Evolutionary conservation across 306 rosid species (phyloP), one percentile per base, ranked within the genome.

Genomic region (Ormosia semicastrata): DNA sequence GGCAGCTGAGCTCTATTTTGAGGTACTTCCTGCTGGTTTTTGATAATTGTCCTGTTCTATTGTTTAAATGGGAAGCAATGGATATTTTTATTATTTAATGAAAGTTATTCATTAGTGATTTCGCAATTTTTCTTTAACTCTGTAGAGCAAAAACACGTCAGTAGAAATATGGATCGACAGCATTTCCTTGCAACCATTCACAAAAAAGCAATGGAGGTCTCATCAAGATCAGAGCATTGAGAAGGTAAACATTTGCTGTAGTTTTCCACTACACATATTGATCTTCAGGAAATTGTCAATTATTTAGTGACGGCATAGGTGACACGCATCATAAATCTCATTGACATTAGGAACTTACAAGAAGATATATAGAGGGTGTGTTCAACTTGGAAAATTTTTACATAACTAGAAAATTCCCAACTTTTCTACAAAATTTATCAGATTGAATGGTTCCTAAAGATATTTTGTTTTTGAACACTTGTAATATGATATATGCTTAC

Each of bases 171-270:
- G 88, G 94, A 79, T 89, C 3, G 98, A 91, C 77, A 93, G 77
- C 30, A 57, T 91, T 75, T 93, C 98, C 17, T 76, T 93, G 3
- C 93, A 93, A 67, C 93, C 97, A 37, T 93, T 93, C 82, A 89
- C 93, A 5, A 32, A 76, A 39, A 4, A 85, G 14, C 76, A 93
- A 72, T 91, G 97, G 94, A 85, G 37, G 79, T 82, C 91, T 75
- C 97, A 91, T 82, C 91, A 85, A 68, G 75, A 64, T 69, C 85
- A 86, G 59, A 92, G 88, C 70, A 88, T 86, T 30, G 86, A 85
- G 52, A 88, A 88, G 88, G 93, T 87, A 83, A 58, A 15, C 14
- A 1, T 30, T 47, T 2, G 5, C 6, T 12, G 41, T 53, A 33
- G 6, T 67, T 66, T 66, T 34, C 8, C 9, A 47, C 41, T 47